Conservation (phyloP, 2,329 filamentous ascomycete species). For the Fusarium siculi region DNA sequence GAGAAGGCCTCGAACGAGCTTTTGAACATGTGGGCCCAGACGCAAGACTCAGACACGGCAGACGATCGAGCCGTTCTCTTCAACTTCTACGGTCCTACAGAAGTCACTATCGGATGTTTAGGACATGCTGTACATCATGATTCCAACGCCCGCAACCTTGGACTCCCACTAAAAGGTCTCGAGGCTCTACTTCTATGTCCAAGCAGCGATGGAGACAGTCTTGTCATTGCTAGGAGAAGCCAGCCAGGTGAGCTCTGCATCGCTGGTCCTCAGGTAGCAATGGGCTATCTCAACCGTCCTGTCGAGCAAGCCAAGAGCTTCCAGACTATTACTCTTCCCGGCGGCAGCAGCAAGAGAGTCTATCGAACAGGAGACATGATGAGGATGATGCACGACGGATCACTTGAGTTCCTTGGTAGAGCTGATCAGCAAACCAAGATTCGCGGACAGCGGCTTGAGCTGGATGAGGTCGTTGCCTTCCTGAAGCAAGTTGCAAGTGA, state of each 20-base stretch:
- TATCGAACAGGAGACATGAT: slow-evolving; percentile 30
- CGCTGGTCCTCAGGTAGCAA: slow-evolving; percentile 16
- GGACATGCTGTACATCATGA: slow-evolving; percentile 3
- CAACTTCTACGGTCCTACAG: slow-evolving; percentile 26
- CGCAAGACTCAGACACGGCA: rapidly evolving
- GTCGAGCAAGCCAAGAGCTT: slow-evolving; percentile 16
- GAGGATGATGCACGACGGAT: slow-evolving; percentile 26
- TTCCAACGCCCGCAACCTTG: slow-evolving; percentile 27
- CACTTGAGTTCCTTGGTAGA: slow-evolving; percentile 18
- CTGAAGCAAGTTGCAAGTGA: not conserved
- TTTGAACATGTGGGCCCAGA: not conserved
- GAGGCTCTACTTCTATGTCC: not conserved
- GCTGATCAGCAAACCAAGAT: slow-evolving; percentile 28
- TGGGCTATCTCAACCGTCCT: slow-evolving; percentile 21
- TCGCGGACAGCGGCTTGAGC: slow-evolving; percentile 19
- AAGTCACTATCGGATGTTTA: slow-evolving; percentile 23
- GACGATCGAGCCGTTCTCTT: not conserved
- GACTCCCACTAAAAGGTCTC: slow-evolving; percentile 7
- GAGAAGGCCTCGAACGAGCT: slow-evolving; percentile 27
- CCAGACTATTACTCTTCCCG: not conserved
- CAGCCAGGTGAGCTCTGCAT: slow-evolving; percentile 23
- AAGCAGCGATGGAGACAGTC: rapidly evolving
- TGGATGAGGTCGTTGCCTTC: slow-evolving; percentile 18
- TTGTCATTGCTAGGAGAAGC: not conserved
- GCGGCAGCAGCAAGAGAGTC: not conserved